These are phyloP conservation scores for Sporothrix dimorphospora DNA, from an alignment of 2,329 filamentous ascomycete genomes.

Conservation along the genomic window DNA sequence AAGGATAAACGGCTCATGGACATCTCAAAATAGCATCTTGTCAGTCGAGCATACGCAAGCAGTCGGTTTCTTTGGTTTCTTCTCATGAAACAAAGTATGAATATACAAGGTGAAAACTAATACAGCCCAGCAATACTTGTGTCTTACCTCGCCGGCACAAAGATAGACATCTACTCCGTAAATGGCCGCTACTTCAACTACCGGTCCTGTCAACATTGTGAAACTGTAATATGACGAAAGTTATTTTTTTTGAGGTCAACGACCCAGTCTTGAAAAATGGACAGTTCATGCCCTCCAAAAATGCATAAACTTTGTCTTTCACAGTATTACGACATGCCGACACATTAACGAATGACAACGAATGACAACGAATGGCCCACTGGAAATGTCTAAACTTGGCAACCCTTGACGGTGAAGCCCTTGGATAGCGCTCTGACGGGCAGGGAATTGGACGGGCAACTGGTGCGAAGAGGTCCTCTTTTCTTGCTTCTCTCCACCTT, in stretches of 20 bases:
- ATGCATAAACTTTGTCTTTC: conserved; percentile 2
- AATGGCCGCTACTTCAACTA: not conserved
- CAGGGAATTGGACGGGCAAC: not conserved
- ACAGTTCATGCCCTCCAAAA: not conserved
- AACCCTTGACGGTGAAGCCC: not conserved
- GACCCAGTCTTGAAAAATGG: not conserved
- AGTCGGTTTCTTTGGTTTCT: not conserved
- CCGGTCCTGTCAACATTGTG: conserved; percentile 5
- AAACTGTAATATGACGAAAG: conserved; percentile 1
- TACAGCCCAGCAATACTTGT: not conserved
- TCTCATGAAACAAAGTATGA: not conserved
- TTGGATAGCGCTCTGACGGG: conserved; percentile 4
- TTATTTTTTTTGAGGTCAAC: not conserved
- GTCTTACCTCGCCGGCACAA: not conserved
- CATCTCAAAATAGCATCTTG: conserved; percentile 14
- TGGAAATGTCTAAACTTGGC: conserved; percentile 12
- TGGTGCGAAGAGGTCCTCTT: not conserved
- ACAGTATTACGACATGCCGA: not conserved
- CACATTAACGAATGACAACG: not conserved
- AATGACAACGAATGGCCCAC: not conserved
- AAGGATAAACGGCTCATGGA: not conserved
- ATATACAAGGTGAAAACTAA: not conserved
- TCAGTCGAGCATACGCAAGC: conserved; percentile 7
- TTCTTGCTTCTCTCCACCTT: not conserved
- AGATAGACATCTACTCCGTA: not conserved